Evolutionary conservation across 2,329 filamentous ascomycete species (phyloP).

Genomic region (Periconia macrospinosa): DNA sequence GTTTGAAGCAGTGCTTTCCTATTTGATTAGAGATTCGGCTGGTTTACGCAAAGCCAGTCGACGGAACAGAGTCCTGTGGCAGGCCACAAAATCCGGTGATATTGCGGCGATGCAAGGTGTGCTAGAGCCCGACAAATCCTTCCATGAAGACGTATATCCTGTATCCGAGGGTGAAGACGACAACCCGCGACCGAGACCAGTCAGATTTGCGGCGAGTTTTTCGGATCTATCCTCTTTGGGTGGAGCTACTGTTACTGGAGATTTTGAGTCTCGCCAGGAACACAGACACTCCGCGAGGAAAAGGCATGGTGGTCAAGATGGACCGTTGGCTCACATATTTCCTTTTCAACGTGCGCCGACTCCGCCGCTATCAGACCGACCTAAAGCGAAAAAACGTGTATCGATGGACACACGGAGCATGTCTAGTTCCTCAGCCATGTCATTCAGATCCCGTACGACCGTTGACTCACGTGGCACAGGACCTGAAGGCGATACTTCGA

Average conservation of each 20-base stretch:
- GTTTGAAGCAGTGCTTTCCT: conserved; percentile 89
- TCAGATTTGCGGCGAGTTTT: conserved; percentile 36
- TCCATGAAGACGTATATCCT: conserved; percentile 34
- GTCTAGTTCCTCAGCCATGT: conserved; percentile 82
- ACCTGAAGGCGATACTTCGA: conserved; percentile 83
- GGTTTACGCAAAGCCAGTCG: conserved; percentile 82
- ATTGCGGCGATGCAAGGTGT: conserved; percentile 74
- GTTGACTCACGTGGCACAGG: conserved; percentile 64
- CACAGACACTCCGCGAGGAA: conserved; percentile 20
- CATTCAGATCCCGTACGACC: conserved; percentile 79
- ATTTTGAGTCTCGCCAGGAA: conserved; percentile 23
- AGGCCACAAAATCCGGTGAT: conserved; percentile 78
- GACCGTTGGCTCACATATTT: conserved; percentile 78
- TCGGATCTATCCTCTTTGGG: conserved; percentile 28
- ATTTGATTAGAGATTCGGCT: conserved; percentile 79
- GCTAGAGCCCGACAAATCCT: conserved; percentile 67
- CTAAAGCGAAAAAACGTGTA: conserved; percentile 71
- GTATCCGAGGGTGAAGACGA: conserved; percentile 31
- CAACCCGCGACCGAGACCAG: conserved; percentile 24
- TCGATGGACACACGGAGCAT: conserved; percentile 88
- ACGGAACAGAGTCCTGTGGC: conserved; percentile 85
- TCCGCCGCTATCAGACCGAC: conserved; percentile 50
- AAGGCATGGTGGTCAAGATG: conserved; percentile 29
- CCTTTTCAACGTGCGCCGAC: conserved; percentile 73
- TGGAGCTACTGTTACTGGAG: conserved; percentile 34